Conservation (phyloP, 2,329 filamentous ascomycete species). For the Colletotrichum cuscutae region DNA sequence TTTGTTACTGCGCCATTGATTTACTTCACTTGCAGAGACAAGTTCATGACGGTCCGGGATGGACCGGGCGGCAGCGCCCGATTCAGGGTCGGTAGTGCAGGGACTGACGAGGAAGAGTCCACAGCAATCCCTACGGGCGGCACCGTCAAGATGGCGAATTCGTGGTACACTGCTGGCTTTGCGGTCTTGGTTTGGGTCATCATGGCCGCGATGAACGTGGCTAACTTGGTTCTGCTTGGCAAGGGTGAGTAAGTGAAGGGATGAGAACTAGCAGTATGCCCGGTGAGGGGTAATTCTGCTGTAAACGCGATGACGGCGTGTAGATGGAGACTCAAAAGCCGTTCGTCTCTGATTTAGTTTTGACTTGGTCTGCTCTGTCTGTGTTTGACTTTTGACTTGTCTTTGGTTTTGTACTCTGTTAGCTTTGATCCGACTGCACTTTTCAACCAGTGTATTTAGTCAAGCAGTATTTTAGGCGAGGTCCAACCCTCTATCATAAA, state of each 20-base stretch:
- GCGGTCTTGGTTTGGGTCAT: constrained; percentile 74
- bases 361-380: not conserved
- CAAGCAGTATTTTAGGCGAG: not conserved
- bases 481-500: not conserved
- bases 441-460: not conserved
- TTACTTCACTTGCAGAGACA: constrained; percentile 83
- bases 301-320: not conserved
- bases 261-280: not conserved
- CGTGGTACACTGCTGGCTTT: constrained; percentile 70
- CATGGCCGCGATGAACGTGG: constrained; percentile 83
- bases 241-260: not conserved
- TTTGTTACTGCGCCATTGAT: constrained; percentile 87
- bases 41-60: constrained; percentile 79
- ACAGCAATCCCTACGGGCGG: constrained; percentile 28
- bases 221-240: constrained; percentile 74
- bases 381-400: not conserved
- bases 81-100: constrained; percentile 38
- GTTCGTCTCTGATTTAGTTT: not conserved
- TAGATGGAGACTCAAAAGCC: not conserved
- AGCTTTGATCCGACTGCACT: not conserved
- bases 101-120: constrained; percentile 39
- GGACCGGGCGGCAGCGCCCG: constrained; percentile 46
- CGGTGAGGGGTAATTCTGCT: constrained; percentile 27
- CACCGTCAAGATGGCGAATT: constrained; percentile 74
- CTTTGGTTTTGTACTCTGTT: not conserved